A percentile compares a stretch with the other conserved stretches of the same genome.
These are phyloP conservation scores for Aegilops longissima DNA, from an alignment of 176 grass and related monocot species.

Conservation along the genomic window DNA sequence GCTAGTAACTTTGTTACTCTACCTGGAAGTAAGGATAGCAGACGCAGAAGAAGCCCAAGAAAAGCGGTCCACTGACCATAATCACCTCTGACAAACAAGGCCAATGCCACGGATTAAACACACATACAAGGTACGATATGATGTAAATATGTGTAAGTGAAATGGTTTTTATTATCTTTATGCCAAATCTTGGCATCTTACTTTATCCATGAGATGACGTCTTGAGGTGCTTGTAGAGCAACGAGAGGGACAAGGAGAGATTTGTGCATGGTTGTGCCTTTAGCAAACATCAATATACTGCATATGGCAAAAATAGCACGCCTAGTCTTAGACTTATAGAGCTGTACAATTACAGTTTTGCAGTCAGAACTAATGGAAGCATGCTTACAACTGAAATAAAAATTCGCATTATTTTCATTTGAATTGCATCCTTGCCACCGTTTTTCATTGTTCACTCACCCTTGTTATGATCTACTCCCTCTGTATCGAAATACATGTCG, in stretches of 20 bases:
- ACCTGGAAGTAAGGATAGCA: conserved; percentile 76
- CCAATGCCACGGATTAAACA: background rate
- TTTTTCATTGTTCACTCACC: background rate
- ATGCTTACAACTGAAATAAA: background rate
- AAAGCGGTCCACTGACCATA: conserved; percentile 68
- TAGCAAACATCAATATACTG: conserved; percentile 56
- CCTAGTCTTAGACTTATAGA: background rate
- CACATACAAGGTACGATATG: background rate
- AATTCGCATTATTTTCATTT: background rate
- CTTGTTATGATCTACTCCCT: background rate
- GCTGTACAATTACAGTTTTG: background rate
- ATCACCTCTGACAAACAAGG: conserved; percentile 44
- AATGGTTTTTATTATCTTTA: background rate
- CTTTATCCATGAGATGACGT: conserved; percentile 57
- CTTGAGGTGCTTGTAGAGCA: conserved; percentile 61
- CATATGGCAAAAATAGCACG: background rate
- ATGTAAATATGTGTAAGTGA: background rate
- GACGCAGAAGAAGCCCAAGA: conserved; percentile 53
- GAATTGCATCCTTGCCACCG: background rate
- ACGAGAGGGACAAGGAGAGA: conserved; percentile 60
- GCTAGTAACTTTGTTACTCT: background rate
- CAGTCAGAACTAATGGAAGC: background rate
- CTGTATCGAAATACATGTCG: too few relatives aligned
- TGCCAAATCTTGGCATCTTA: conserved; percentile 25
- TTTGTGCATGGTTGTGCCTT: conserved; percentile 57